Base-by-base conservation (phyloP, 1,284 basidiomycete species). In the Ceratobasidium sp. region DNA sequence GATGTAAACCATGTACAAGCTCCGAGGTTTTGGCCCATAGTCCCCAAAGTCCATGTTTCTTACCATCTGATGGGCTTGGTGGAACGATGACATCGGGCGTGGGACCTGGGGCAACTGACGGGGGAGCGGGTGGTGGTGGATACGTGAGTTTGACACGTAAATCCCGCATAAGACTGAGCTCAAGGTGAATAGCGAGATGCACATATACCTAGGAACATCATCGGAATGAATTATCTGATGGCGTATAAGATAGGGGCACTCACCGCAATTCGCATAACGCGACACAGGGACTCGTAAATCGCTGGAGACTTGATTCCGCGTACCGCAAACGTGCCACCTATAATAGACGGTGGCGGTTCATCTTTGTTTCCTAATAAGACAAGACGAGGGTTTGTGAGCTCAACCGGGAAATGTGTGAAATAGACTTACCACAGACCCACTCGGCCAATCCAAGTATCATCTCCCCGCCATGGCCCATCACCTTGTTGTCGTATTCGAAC, bases 291-390 rank as follows among this genome's bases (percentile, higher is more conserved):
- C 2, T 75, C 72, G 72, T 87, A 81, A 68, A 85, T 82, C 3
- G 75, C 55, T 0, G 77, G 73, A 1, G 84, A 83, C 20, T 75
- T 76, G 13, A 82, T 73, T 4, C 83, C 85, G 69, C 78, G 80
- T 69, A 89, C 80, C 0, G 78, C 76, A 74, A 90, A 89, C 1
- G 84, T 86, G 0, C 87, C 87, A 1, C 87, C 87, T 8, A 88
- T 81, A 27, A 87, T 68, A 25, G 49, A 31, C 31, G 65, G 34
- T 5, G 52, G 55, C 7, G 47, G 29, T 15, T 45, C 43, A 35
- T 56, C 47, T 25, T 57, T 45, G 17, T 42, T 20, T 12, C 25
- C 55, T 68, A 43, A 60, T 49, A 52, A 25, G 22, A 42, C 38
- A 62, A 29, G 25, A n/a, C n/a, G n/a, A n/a, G n/a, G n/a, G n/a